These are phyloP conservation scores for Zea luxurians DNA, from an alignment of 176 grass and related monocot species.

Conservation along the genomic window DNA sequence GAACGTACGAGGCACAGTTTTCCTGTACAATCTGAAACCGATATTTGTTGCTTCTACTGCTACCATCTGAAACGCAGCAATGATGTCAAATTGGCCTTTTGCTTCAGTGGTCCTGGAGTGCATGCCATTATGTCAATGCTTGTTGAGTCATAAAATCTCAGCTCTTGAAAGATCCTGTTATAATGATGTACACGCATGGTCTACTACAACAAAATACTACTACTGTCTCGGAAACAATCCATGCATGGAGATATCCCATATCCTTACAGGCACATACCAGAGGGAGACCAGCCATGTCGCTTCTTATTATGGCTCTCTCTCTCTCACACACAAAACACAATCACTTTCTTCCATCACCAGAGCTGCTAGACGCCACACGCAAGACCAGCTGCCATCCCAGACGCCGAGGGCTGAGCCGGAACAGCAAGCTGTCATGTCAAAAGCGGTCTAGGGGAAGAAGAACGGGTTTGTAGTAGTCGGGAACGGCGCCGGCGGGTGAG, in stretches of 20 bases:
- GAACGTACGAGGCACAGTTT: background rate
- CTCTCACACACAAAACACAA: background rate
- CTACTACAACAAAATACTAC: background rate
- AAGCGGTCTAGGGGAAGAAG: conserved; percentile 36
- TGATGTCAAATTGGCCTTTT: background rate
- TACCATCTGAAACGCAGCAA: background rate
- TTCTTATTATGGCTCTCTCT: background rate
- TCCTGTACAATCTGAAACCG: background rate
- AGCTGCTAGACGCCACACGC: background rate
- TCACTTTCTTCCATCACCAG: background rate
- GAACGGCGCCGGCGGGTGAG: conserved; percentile 16
- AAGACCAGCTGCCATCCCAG: background rate
- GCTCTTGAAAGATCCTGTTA: too few relatives aligned
- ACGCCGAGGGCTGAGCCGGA: background rate
- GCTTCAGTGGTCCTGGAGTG: background rate
- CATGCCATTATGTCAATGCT: background rate
- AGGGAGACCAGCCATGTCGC: conserved; percentile 10
- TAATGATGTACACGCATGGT: background rate
- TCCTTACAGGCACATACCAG: conserved; percentile 4
- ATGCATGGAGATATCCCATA: background rate
- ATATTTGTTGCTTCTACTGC: too few relatives aligned
- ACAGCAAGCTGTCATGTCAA: conserved; percentile 25
- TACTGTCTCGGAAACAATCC: background rate
- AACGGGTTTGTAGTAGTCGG: conserved; percentile 33
- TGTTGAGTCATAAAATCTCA: too few relatives aligned